A percentile compares a stretch with the other conserved stretches of the same genome.
phyloP scores from a whole-genome alignment of 2,329 filamentous ascomycete species.

The Alternaria atra region DNA sequence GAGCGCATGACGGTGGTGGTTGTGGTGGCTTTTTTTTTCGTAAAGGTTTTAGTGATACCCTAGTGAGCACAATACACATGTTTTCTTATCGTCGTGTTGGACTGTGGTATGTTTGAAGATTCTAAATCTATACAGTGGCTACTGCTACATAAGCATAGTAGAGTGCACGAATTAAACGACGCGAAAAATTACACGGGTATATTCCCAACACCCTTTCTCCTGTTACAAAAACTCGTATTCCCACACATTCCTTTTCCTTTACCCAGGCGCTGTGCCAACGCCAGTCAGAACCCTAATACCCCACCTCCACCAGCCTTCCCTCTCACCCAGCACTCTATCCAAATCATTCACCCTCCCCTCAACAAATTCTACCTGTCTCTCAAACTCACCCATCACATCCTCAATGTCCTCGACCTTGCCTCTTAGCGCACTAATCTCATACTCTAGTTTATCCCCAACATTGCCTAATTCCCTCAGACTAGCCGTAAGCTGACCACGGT shows the following conservation, averaged over 20 bases:
- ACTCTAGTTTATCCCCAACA: conserved; percentile 85
- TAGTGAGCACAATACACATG: background rate
- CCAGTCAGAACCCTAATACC: conserved; percentile 15
- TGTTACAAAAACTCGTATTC: too few relatives aligned
- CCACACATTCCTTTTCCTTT: background rate
- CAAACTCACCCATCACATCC: conserved; percentile 80
- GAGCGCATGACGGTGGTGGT: background rate
- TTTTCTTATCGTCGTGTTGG: background rate
- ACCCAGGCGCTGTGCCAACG: background rate
- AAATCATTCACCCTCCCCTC: conserved; percentile 59
- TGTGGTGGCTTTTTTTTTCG: background rate
- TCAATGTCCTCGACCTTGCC: conserved; percentile 88
- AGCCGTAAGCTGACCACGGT: conserved; percentile 74
- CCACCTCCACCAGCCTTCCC: conserved; percentile 51
- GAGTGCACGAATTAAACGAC: background rate
- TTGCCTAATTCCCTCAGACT: conserved; percentile 80
- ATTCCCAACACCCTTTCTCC: background rate
- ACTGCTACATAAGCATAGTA: too few relatives aligned
- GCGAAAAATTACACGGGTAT: conserved; percentile 1
- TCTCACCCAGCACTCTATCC: conserved; percentile 63
- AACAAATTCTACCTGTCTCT: conserved; percentile 66
- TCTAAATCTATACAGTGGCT: background rate
- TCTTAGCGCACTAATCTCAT: conserved; percentile 83
- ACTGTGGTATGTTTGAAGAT: too few relatives aligned
- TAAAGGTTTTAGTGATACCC: background rate